Evolutionary conservation across 805 yeast species (phyloP).

Genomic region (Candida incommunis): DNA sequence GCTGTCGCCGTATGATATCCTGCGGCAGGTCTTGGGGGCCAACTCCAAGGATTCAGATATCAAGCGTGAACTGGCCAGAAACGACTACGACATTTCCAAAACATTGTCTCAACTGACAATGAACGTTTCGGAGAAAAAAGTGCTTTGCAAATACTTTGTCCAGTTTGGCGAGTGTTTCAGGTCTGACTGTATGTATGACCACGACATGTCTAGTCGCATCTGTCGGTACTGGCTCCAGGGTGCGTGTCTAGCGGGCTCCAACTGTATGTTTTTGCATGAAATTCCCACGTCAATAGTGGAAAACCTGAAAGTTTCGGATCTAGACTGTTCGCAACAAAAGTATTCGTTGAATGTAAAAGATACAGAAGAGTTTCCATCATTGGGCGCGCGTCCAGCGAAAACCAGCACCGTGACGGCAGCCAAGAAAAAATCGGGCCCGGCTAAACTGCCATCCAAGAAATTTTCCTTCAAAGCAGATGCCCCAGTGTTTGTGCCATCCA

Average conservation of each 20-base stretch:
- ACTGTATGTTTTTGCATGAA: constrained; percentile 28
- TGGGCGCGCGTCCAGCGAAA: background rate
- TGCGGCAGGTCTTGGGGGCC: constrained; percentile 22
- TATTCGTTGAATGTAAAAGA: background rate
- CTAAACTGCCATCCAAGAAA: background rate
- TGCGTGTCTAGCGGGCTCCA: constrained; percentile 28
- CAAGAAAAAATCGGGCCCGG: background rate
- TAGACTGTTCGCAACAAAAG: background rate
- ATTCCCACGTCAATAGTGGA: constrained; percentile 18
- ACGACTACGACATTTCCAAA: constrained; percentile 23
- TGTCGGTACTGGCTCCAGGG: constrained; percentile 36
- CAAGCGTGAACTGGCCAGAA: constrained; percentile 23
- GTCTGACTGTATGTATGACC: constrained; percentile 32
- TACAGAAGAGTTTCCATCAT: constrained; percentile 1
- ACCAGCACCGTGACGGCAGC: background rate
- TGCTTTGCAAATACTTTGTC: constrained; percentile 28
- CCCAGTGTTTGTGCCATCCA: background rate
- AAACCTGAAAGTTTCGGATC: background rate
- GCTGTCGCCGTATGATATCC: constrained; percentile 24
- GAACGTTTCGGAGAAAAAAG: constrained; percentile 14
- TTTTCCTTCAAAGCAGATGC: background rate
- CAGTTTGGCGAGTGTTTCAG: constrained; percentile 30
- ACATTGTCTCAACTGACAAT: constrained; percentile 11
- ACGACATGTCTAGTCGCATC: constrained; percentile 27
- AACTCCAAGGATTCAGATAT: constrained; percentile 21